Percentiles rank a stretch among this genome's conserved stretches.
phyloP scores from a whole-genome alignment of 352 stramenopile species.

The Globisporangium yorkense region DNA sequence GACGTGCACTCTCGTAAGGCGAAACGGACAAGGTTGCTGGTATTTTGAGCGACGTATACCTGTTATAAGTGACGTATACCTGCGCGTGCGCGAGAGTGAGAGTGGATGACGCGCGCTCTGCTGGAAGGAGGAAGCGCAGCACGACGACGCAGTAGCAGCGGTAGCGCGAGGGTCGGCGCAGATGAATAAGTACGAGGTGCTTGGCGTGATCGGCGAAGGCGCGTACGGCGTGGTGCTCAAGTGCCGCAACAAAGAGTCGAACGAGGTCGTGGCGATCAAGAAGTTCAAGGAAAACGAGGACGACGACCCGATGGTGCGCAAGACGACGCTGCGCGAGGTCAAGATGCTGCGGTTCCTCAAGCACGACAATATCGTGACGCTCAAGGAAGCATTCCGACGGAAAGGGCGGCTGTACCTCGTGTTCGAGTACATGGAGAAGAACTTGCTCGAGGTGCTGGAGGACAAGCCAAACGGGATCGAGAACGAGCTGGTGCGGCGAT shows the following conservation, averaged over 20 bases:
- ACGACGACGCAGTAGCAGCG: constrained; percentile 2
- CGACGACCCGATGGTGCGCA: constrained; percentile 89
- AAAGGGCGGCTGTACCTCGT: constrained; percentile 96
- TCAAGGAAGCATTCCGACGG: constrained; percentile 98
- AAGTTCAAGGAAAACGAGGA: constrained; percentile 96
- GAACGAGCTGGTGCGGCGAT: constrained; percentile 94
- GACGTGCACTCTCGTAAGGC: too few relatives aligned
- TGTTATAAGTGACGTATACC: too few relatives aligned
- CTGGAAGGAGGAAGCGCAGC: background rate
- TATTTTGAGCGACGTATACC: too few relatives aligned
- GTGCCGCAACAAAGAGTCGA: constrained; percentile 93
- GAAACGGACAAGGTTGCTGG: too few relatives aligned
- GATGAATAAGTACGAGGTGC: constrained; percentile 95
- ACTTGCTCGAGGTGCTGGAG: constrained; percentile 93
- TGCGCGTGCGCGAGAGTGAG: too few relatives aligned
- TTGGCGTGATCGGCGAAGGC: constrained; percentile 91
- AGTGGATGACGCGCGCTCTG: constrained; percentile 4
- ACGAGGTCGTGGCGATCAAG: constrained; percentile 98
- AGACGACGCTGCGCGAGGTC: constrained; percentile 94
- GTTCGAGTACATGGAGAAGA: constrained; percentile 98
- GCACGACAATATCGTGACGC: constrained; percentile 97
- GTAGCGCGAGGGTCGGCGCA: background rate
- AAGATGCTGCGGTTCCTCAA: constrained; percentile 98
- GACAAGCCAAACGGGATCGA: constrained; percentile 86
- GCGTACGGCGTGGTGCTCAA: constrained; percentile 93